Evolutionary conservation across 257 asterid genomes (phyloP).

Genomic region (Solanum pinnatisectum): DNA sequence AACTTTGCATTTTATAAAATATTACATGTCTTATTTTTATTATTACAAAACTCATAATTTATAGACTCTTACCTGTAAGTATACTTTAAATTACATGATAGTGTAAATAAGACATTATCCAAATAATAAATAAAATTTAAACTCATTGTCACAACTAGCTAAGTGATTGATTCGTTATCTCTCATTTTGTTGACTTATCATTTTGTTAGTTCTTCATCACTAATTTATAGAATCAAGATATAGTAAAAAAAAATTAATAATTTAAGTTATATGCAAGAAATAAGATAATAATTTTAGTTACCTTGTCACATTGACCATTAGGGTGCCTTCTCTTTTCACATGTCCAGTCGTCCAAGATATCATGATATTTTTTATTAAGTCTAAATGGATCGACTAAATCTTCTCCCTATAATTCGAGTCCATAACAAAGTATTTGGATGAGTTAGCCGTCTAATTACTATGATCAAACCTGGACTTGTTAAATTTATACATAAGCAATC

Average conservation of each 20-base stretch:
- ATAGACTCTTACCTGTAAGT: not conserved
- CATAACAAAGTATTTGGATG: not conserved
- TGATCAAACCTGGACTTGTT: not conserved
- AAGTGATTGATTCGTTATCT: not conserved
- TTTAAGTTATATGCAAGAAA: not conserved
- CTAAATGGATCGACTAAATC: not conserved
- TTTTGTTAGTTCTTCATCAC: too few species aligned
- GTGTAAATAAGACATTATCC: too few species aligned
- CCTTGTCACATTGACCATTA: not conserved
- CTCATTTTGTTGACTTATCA: not conserved
- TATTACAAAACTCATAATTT: too few species aligned
- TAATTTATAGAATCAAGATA: not conserved
- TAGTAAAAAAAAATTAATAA: not conserved
- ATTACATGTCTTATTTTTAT: too few species aligned
- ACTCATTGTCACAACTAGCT: not conserved
- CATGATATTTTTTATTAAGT: not conserved
- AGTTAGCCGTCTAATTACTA: not conserved
- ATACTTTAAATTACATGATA: not conserved
- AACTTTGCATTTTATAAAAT: not conserved
- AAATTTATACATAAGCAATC: not conserved
- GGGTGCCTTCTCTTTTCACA: not conserved
- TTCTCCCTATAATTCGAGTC: not conserved
- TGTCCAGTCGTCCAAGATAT: not conserved
- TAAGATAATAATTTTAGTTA: not conserved
- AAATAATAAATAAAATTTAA: too few species aligned